Conservation (phyloP, 176 grass and related monocot genomes). For the Avena insularis region DNA sequence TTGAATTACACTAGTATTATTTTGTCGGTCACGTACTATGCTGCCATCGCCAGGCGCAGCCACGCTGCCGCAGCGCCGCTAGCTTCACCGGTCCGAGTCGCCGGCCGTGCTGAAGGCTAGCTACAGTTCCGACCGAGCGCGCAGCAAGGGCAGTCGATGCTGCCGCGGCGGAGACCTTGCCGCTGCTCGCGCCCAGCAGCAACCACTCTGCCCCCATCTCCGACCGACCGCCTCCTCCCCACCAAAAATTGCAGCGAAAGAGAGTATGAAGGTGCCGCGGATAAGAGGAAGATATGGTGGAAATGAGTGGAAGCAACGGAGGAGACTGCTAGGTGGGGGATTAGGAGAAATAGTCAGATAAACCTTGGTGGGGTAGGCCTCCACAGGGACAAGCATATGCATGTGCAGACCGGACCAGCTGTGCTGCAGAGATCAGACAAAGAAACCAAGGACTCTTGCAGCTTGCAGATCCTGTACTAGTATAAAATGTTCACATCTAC, state of each 20-base stretch:
- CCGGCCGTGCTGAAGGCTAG: background rate
- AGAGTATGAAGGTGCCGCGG: background rate
- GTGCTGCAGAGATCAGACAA: background rate
- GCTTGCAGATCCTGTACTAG: background rate
- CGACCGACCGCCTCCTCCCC: too few relatives aligned
- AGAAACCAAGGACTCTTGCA: background rate
- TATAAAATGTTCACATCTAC: slow-evolving; percentile 17
- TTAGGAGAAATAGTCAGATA: background rate
- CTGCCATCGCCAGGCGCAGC: background rate
- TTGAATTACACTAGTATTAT: background rate
- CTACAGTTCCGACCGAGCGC: background rate
- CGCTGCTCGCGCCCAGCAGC: background rate
- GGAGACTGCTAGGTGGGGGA: background rate
- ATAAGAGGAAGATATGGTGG: background rate
- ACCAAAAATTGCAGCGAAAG: background rate
- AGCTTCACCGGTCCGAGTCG: background rate
- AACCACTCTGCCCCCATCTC: slow-evolving; percentile 9
- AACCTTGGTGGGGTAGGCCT: background rate
- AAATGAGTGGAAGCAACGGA: background rate
- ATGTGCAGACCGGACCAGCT: background rate
- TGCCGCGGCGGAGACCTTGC: slow-evolving; percentile 2
- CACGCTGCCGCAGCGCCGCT: background rate
- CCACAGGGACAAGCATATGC: background rate
- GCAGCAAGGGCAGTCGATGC: background rate
- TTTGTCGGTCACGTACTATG: background rate